Base-by-base conservation (phyloP, 306 rosid species). In the Arachis hypogaea region DNA sequence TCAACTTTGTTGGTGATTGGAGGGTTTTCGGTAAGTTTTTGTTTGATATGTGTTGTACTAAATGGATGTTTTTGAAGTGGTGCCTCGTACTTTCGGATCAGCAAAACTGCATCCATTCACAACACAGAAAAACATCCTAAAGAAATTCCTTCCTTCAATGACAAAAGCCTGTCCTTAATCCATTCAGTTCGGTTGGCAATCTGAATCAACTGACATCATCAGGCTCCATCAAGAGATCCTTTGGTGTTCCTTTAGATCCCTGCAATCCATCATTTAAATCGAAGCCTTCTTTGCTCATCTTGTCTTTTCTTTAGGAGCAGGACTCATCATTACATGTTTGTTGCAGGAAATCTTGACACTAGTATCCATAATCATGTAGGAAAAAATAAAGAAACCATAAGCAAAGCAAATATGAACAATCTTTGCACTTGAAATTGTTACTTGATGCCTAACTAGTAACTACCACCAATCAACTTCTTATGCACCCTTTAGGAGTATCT, bases 1-100 rank as follows among this genome's bases (percentile, higher is more conserved):
- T 57, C 89, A 51, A 76, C 83, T 69, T 73, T 82, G 6, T 76
- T 85, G 68, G 86, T 85, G 61, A 60, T 85, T 3, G 86, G 89
- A 77, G 86, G 85, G 52, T 7, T 11, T 65, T 66, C 81, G 76
- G 86, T 85, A 82, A 85, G 79, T 29, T 59, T 45, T 51, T 63
- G 61, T 73, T 58, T 65, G 28, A 38, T 63, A 30, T 59, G 59
- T 57, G 12, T 29, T 59, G 78, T 65, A 43, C 11, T 14, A n/a
- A 57, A 65, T 11, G 1, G 69, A n/a, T 42, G 18, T 29, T 11
- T 41, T 29, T 62, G 46, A 69, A 56, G 29, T 64, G 16, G 12
- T 12, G 18, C 63, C 64, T 57, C 50, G n/a, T 56, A 7, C 46
- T 41, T 18, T 22, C 28, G 9, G 40, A 6, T 22, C n/a, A 9